Conservation (phyloP, 208 protist species). For the Trypanosoma melophagium region DNA sequence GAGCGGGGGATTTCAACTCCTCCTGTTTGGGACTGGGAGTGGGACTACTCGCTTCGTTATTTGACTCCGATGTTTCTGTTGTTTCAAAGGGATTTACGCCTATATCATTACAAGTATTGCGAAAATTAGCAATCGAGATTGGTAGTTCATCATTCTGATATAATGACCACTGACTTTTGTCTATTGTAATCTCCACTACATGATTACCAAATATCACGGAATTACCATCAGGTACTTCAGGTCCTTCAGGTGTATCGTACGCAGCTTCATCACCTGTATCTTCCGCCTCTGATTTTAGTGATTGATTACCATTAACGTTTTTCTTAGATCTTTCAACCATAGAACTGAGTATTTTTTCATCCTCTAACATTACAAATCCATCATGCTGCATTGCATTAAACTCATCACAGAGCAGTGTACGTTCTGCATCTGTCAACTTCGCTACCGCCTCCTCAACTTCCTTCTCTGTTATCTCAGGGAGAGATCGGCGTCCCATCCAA, state of each 20-base stretch:
- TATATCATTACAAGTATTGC: too few species aligned
- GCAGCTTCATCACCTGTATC: neutral
- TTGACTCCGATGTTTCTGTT: too few species aligned
- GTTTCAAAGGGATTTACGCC: too few species aligned
- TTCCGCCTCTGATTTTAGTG: neutral
- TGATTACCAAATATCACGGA: conserved; percentile 17
- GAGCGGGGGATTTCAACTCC: too few species aligned
- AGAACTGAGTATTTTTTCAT: neutral
- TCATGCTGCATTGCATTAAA: conserved; percentile 11
- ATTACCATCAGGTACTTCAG: conserved; percentile 13
- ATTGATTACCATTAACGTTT: too few species aligned
- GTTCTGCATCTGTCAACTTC: conserved; percentile 16
- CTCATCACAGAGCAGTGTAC: conserved; percentile 11
- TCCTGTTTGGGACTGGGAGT: too few species aligned
- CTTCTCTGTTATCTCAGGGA: conserved; percentile 25
- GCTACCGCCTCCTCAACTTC: conserved; percentile 22
- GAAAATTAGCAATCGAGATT: neutral
- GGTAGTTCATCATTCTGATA: neutral
- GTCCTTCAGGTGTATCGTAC: neutral
- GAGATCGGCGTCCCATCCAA: conserved; percentile 8
- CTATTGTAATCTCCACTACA: conserved; percentile 14
- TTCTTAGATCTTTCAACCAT: neutral
- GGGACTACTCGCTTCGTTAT: too few species aligned
- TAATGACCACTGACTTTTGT: neutral
- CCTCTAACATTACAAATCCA: conserved; percentile 2